Evolutionary conservation across 768 basidiomycete species (phyloP).

Genomic region (Cantharellus anzutake): DNA sequence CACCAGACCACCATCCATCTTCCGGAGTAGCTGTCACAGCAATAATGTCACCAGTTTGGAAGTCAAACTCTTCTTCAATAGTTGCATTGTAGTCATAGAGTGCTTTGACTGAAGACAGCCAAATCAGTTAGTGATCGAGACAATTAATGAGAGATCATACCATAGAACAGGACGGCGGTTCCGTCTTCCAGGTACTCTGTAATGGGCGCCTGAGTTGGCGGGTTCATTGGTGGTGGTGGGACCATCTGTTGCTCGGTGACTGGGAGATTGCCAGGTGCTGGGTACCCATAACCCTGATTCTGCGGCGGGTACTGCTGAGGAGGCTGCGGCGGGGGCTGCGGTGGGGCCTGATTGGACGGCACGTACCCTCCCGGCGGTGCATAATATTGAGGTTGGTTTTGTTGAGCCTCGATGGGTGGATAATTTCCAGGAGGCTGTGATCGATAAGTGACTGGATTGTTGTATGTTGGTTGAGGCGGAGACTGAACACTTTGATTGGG

Average conservation of each 20-base stretch:
- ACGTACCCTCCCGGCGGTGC: not conserved
- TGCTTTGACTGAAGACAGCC: conserved; percentile 49
- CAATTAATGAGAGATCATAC: not conserved
- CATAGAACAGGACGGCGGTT: not conserved
- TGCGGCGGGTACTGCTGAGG: conserved; percentile 1
- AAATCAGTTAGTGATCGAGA: not conserved
- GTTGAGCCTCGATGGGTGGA: conserved; percentile 1
- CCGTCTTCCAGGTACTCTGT: conserved; percentile 1
- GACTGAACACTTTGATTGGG: too few species aligned
- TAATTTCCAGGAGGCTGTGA: conserved; percentile 1
- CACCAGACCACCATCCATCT: conserved; percentile 97
- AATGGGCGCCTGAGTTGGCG: not conserved
- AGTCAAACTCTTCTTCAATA: conserved; percentile 88
- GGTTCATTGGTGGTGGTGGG: not conserved
- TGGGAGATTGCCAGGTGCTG: not conserved
- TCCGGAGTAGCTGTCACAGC: conserved; percentile 87
- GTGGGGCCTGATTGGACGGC: not conserved
- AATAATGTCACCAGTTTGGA: conserved; percentile 88
- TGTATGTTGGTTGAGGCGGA: too few species aligned
- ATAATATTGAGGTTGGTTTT: conserved; percentile 3
- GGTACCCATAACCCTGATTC: not conserved
- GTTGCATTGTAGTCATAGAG: conserved; percentile 73
- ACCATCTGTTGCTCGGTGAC: not conserved
- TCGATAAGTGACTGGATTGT: too few species aligned
- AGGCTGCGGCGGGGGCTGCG: conserved; percentile 1